A percentile compares a stretch with the other conserved stretches of the same genome.
These are phyloP conservation scores for Rhizophagus prolifer DNA, from an alignment of 192 early-diverging fungal genomes.

Conservation along the genomic window DNA sequence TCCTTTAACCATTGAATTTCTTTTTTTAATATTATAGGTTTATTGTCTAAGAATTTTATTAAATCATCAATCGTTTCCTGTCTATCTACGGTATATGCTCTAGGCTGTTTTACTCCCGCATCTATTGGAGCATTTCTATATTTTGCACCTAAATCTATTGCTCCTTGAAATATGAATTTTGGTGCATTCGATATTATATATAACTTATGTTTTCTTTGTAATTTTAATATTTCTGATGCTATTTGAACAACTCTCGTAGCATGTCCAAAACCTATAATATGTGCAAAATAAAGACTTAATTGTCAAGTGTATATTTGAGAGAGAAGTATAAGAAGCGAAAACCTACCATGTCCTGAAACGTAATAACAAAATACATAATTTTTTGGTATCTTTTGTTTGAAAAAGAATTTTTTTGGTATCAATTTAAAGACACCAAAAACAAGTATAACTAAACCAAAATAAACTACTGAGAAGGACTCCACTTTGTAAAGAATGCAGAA, in stretches of 20 bases:
- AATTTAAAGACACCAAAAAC: neutral
- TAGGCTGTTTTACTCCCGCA: constrained; percentile 60
- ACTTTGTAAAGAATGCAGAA: neutral
- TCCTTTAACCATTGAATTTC: constrained; percentile 54
- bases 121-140: constrained; percentile 60
- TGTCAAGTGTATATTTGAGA: neutral
- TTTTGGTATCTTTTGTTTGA: constrained; percentile 17
- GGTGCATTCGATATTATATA: constrained; percentile 58
- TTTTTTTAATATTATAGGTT: constrained; percentile 39
- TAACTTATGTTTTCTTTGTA: constrained; percentile 46
- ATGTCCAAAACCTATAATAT: constrained; percentile 58
- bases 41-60: constrained; percentile 43
- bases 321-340: neutral
- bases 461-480: neutral
- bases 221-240: constrained; percentile 46
- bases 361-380: constrained; percentile 56
- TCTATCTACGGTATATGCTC: constrained; percentile 61
- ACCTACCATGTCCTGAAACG: constrained; percentile 59
- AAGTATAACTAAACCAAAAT: neutral
- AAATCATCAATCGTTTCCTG: constrained; percentile 53
- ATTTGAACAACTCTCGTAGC: constrained; percentile 60
- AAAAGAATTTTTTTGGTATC: constrained; percentile 4
- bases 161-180: constrained; percentile 57
- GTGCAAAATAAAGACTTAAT: neutral
- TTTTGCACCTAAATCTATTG: constrained; percentile 46